Evolutionary conservation across 1,284 basidiomycete genomes (phyloP).

Genomic region (Microbotryum silenes-acaulis): DNA sequence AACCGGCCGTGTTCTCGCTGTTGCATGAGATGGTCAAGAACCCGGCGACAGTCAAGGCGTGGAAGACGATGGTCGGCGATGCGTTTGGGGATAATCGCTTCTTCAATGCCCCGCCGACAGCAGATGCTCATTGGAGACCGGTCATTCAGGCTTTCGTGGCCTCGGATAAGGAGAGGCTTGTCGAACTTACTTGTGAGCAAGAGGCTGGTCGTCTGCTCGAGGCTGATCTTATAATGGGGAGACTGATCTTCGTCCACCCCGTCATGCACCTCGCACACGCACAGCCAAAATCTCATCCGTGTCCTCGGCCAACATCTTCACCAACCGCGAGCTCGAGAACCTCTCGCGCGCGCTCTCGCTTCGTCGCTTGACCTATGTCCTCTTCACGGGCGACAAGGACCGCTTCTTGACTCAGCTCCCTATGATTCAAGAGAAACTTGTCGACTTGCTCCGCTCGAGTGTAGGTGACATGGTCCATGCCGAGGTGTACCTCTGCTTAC

Average conservation of each 20-base stretch:
- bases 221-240: background rate
- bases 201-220: background rate
- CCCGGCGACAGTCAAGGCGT: slow-evolving; percentile 70
- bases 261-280: background rate
- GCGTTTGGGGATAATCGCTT: slow-evolving; percentile 76
- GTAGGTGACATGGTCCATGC: slow-evolving; percentile 78
- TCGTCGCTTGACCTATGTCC: slow-evolving; percentile 73
- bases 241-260: slow-evolving; percentile 8
- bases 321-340: slow-evolving; percentile 90
- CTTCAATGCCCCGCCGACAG: slow-evolving; percentile 62
- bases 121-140: slow-evolving; percentile 61
- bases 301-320: slow-evolving; percentile 91
- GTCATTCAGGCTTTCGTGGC: slow-evolving; percentile 75
- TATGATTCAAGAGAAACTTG: slow-evolving; percentile 89
- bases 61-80: slow-evolving; percentile 73
- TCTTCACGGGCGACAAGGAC: slow-evolving; percentile 80
- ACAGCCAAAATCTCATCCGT: slow-evolving; percentile 71
- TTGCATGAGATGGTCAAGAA: slow-evolving; percentile 70
- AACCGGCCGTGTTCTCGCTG: slow-evolving; percentile 54
- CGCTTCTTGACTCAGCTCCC: slow-evolving; percentile 84
- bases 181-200: slow-evolving; percentile 65
- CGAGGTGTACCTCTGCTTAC: slow-evolving; percentile 88
- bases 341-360: slow-evolving; percentile 78
- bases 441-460: slow-evolving; percentile 74
- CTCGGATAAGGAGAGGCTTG: slow-evolving; percentile 75